Percentiles rank a stretch among this genome's conserved stretches.
Conservation (phyloP, 805 yeast genomes). For the Sungouiozyma intestinalis region DNA sequence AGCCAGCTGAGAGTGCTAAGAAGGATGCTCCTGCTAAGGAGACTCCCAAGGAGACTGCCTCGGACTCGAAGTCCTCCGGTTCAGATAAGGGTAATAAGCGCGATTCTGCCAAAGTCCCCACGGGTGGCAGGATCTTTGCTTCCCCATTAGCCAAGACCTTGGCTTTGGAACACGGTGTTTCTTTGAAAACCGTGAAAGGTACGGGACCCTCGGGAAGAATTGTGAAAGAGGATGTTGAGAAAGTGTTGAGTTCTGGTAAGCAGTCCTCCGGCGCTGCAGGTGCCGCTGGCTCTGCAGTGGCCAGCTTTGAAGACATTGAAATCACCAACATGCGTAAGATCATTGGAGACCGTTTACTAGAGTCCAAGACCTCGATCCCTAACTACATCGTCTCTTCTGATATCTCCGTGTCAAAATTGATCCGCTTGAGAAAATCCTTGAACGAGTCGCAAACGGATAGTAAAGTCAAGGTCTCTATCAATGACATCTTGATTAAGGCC, state of each 20-base stretch:
- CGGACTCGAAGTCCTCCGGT: no score
- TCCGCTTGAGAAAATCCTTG: slow-evolving; percentile 84
- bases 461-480: slow-evolving; percentile 82
- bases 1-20: slow-evolving; percentile 35
- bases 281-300: slow-evolving; percentile 30
- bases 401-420: slow-evolving; percentile 77
- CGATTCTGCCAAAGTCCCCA: slow-evolving; percentile 9
- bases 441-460: slow-evolving; percentile 70
- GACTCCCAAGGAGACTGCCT: slow-evolving; percentile 37
- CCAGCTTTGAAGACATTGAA: slow-evolving; percentile 72
- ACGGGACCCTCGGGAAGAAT: slow-evolving; percentile 95
- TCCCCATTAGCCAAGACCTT: slow-evolving; percentile 91
- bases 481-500: slow-evolving; percentile 91
- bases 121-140: slow-evolving; percentile 67
- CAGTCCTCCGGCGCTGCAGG: slow-evolving; percentile 37
- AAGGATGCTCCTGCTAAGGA: slow-evolving; percentile 27
- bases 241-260: slow-evolving; percentile 38
- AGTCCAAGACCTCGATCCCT: slow-evolving; percentile 81
- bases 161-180: slow-evolving; percentile 85
- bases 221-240: slow-evolving; percentile 81
- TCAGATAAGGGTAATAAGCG: slow-evolving; percentile 41
- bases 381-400: slow-evolving; percentile 85
- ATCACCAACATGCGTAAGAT: slow-evolving; percentile 87
- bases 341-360: slow-evolving; percentile 78
- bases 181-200: slow-evolving; percentile 77